These are phyloP conservation scores for Phytophthora pseudosyringae DNA, from an alignment of 352 stramenopile species.

Conservation along the genomic window DNA sequence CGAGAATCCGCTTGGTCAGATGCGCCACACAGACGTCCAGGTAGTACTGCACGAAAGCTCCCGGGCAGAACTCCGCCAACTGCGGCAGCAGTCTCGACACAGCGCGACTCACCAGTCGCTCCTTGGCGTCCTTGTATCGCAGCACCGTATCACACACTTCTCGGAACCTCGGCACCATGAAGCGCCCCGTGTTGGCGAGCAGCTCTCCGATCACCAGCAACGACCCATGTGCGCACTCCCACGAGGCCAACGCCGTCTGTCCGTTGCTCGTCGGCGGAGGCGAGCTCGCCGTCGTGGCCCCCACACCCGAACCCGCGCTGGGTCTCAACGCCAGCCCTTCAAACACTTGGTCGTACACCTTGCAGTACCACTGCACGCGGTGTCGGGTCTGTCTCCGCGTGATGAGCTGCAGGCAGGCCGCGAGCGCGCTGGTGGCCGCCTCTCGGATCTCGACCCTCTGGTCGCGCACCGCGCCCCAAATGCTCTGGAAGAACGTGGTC, in stretches of 20 bases:
- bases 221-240: conserved; percentile 93
- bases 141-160: conserved; percentile 96
- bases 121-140: conserved; percentile 91
- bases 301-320: conserved; percentile 14
- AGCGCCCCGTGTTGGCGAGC: conserved; percentile 94
- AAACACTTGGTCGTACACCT: conserved; percentile 92
- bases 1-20: conserved; percentile 84
- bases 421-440: conserved; percentile 83
- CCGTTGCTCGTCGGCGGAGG: conserved; percentile 5
- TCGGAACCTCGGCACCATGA: conserved; percentile 97
- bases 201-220: conserved; percentile 96
- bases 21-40: conserved; percentile 83
- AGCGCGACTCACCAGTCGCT: conserved; percentile 81
- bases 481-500: conserved; percentile 93
- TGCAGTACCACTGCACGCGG: conserved; percentile 93
- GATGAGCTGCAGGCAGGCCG: conserved; percentile 90
- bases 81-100: conserved; percentile 93
- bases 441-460: conserved; percentile 79
- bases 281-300: conserved; percentile 16
- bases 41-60: conserved; percentile 95
- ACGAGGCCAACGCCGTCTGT: conserved; percentile 45
- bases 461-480: conserved; percentile 88
- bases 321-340: conserved; percentile 55
- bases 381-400: conserved; percentile 80
- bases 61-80: conserved; percentile 92